phyloP scores from a whole-genome alignment of 2,329 filamentous ascomycete genomes.

The Phaeosphaeriaceae sp. region DNA sequence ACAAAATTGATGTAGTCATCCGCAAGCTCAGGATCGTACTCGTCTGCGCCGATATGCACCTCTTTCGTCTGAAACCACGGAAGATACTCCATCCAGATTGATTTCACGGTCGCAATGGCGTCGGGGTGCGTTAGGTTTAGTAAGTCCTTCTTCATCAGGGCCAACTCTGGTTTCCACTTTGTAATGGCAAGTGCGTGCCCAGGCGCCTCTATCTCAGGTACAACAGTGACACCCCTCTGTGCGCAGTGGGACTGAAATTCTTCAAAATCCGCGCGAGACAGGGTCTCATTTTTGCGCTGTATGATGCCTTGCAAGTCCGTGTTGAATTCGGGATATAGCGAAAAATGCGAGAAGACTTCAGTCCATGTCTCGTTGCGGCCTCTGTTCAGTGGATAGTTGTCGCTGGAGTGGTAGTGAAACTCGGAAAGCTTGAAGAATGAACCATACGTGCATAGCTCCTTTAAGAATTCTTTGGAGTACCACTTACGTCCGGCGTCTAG shows the following conservation, averaged over 20 bases:
- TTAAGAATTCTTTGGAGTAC: constrained; percentile 52
- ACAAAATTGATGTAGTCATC: constrained; percentile 49
- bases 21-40: constrained; percentile 43
- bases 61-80: constrained; percentile 50
- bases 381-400: constrained; percentile 58
- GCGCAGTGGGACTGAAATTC: constrained; percentile 46
- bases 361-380: constrained; percentile 56
- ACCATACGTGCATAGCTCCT: constrained; percentile 54
- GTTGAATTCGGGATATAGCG: constrained; percentile 47
- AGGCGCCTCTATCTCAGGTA: constrained; percentile 49
- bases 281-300: constrained; percentile 45
- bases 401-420: constrained; percentile 59
- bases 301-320: constrained; percentile 42
- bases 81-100: constrained; percentile 48
- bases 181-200: constrained; percentile 47
- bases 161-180: constrained; percentile 50
- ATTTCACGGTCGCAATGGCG: constrained; percentile 45
- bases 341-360: constrained; percentile 56
- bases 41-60: constrained; percentile 49
- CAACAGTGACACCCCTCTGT: constrained; percentile 43
- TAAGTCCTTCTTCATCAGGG: constrained; percentile 44
- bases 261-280: constrained; percentile 44
- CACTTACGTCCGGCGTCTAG: constrained; percentile 55
- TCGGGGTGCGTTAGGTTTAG: constrained; percentile 47
- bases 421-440: constrained; percentile 59